Evolutionary conservation across 352 stramenopile genomes (phyloP).

Genomic region (Phytophthora idaei): DNA sequence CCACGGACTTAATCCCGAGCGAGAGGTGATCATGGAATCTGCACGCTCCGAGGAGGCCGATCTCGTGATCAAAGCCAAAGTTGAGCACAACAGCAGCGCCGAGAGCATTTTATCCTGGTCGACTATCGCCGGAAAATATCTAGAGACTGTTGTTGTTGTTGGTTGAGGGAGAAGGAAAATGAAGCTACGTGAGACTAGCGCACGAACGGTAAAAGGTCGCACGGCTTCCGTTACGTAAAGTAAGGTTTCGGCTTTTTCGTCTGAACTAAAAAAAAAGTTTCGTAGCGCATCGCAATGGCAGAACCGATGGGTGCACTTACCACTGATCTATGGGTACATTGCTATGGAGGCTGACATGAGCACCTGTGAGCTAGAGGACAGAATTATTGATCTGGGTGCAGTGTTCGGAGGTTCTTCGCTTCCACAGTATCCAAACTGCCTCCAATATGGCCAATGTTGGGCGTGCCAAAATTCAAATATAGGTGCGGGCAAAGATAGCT

Average conservation of each 20-base stretch:
- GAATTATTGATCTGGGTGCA: constrained; percentile 2
- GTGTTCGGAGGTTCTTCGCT: neutral
- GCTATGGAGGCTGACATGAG: too few relatives aligned
- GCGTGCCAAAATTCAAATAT: neutral
- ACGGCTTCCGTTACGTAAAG: constrained; percentile 15
- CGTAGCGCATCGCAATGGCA: neutral
- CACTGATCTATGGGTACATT: neutral
- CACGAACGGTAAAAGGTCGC: constrained; percentile 26
- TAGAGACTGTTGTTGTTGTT: neutral
- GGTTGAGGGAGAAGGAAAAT: constrained; percentile 15
- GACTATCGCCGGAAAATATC: constrained; percentile 3
- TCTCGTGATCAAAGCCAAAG: constrained; percentile 3
- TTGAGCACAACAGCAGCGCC: constrained; percentile 1
- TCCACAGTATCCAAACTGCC: too few relatives aligned
- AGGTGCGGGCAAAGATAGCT: constrained; percentile 23
- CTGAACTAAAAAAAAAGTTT: neutral
- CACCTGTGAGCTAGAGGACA: too few relatives aligned
- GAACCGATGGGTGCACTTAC: constrained; percentile 6
- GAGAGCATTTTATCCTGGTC: constrained; percentile 16
- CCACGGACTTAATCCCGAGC: constrained; percentile 46
- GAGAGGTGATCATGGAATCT: constrained; percentile 32
- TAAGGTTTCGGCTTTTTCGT: constrained; percentile 16
- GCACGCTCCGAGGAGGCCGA: constrained; percentile 18
- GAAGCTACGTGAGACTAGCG: constrained; percentile 4
- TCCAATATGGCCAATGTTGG: too few relatives aligned